phyloP scores from a whole-genome alignment of 768 basidiomycete genomes.

The Krasilnikovozyma curviuscula region DNA sequence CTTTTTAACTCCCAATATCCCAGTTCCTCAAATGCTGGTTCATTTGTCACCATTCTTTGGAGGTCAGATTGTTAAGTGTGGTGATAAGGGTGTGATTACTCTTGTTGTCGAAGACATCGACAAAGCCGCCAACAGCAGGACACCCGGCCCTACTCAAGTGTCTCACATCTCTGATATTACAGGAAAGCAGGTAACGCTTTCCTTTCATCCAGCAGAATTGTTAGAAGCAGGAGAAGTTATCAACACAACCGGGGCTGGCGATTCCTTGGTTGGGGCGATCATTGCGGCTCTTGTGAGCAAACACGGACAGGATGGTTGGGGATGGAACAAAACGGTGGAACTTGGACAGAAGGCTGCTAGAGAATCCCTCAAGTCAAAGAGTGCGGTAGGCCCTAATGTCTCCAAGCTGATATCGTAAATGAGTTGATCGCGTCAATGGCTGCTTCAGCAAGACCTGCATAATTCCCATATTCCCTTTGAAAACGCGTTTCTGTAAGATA shows the following conservation, averaged over 20 bases:
- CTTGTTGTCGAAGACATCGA: slow-evolving; percentile 7
- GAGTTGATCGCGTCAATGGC: no score
- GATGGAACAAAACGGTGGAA: slow-evolving; percentile 2
- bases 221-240: slow-evolving; percentile 30
- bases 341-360: slow-evolving; percentile 6
- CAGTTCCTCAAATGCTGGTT: slow-evolving; percentile 44
- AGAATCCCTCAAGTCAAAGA: not conserved
- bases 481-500: no score
- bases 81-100: slow-evolving; percentile 31
- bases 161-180: slow-evolving; percentile 7
- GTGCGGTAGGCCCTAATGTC: slow-evolving; percentile 5
- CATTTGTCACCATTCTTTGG: slow-evolving; percentile 68
- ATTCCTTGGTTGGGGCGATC: slow-evolving; percentile 68
- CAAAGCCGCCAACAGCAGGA: not conserved
- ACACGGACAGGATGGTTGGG: not conserved
- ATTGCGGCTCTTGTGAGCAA: slow-evolving; percentile 38
- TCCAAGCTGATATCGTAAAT: no score
- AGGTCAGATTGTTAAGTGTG: slow-evolving; percentile 69
- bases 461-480: no score
- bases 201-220: slow-evolving; percentile 47
- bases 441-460: no score
- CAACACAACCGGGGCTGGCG: slow-evolving; percentile 82
- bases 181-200: slow-evolving; percentile 33
- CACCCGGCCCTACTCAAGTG: slow-evolving; percentile 5
- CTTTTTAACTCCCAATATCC: no score